Evolutionary conservation across 768 basidiomycete species (phyloP), one percentile per base, ranked within the genome.

Genomic region (Thelephora ganbajun): DNA sequence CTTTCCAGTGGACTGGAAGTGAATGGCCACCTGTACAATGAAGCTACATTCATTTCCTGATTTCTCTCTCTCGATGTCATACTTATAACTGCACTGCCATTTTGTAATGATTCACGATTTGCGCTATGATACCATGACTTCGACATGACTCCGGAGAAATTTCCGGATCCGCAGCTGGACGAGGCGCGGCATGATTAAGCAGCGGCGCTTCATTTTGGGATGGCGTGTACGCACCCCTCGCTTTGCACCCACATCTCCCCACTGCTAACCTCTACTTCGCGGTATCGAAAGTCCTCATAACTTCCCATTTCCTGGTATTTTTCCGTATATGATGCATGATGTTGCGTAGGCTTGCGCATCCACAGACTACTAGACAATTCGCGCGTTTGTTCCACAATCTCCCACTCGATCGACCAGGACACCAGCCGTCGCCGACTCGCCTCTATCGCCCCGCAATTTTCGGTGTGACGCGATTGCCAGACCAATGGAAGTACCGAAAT

Each of bases 31-130:
- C 36, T 88, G n/a, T 97, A 85, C 70, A 86, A 76, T 58, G 93
- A 98, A 61, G 87, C 90, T 0, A 83, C 91, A 2, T 96, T 85
- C 66, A 87, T 97, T 57, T 93, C 89, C 43, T 66, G 61, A 46
- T 46, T 50, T 41, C 14, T n/a, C 9, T 14, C 37, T 11, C 16
- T 41, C 37, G 37, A 41, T 41, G 37, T 41, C 11, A 7, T 41
- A 7, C 11, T 7, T 22, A 41, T 16, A 22, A 4, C 37, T 11
- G 37, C 16, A 22, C 37, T 41, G 5, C 3, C 16, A 41, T 7
- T 41, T 41, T 43, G 43, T 30, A 43, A 22, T 14, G 20, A 43
- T 41, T 16, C 20, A 7, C 37, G 26, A 30, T 30, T 30, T 30
- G 9, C 4, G 26, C 9, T 30, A 4, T 30, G 26, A 9, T 30